Conservation (phyloP, 2,329 filamentous ascomycete genomes). For the Aureobasidium sp. region DNA sequence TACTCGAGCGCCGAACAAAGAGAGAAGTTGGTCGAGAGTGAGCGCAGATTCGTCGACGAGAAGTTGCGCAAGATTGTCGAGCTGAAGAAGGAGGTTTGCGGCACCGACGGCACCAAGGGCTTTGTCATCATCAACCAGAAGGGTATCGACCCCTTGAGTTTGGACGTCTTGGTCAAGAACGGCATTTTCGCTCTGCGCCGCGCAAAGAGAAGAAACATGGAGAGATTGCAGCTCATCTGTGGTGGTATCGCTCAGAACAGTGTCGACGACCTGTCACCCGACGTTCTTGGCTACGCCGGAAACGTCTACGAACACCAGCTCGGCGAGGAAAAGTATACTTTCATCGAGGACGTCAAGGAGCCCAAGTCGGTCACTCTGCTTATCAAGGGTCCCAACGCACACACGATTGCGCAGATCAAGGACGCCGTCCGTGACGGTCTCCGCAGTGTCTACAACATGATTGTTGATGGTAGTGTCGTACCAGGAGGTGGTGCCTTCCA, state of each 20-base stretch:
- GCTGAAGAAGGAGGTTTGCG: slow-evolving; percentile 95
- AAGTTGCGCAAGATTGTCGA: slow-evolving; percentile 98
- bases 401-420: slow-evolving; percentile 94
- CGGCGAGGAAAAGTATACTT: slow-evolving; percentile 98
- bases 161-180: slow-evolving; percentile 96
- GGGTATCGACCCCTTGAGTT: slow-evolving; percentile 91
- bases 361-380: slow-evolving; percentile 95
- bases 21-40: slow-evolving; percentile 96
- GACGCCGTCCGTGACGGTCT: slow-evolving; percentile 94
- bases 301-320: slow-evolving; percentile 95
- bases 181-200: slow-evolving; percentile 89
- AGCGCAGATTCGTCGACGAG: slow-evolving; percentile 89
- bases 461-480: slow-evolving; percentile 94
- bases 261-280: slow-evolving; percentile 82
- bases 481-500: slow-evolving; percentile 95
- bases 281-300: slow-evolving; percentile 90
- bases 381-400: slow-evolving; percentile 95
- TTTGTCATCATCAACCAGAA: slow-evolving; percentile 99
- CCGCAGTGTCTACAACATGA: slow-evolving; percentile 97
- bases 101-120: slow-evolving; percentile 83
- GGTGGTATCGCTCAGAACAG: slow-evolving; percentile 91
- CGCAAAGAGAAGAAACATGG: slow-evolving; percentile 98
- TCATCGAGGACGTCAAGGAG: slow-evolving; percentile 97
- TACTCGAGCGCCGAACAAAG: slow-evolving; percentile 95
- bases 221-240: slow-evolving; percentile 89